Percentiles rank a stretch among this genome's conserved stretches.
These are phyloP conservation scores for Pugionium cornutum DNA, from an alignment of 345 rosid genomes.

Conservation along the genomic window DNA sequence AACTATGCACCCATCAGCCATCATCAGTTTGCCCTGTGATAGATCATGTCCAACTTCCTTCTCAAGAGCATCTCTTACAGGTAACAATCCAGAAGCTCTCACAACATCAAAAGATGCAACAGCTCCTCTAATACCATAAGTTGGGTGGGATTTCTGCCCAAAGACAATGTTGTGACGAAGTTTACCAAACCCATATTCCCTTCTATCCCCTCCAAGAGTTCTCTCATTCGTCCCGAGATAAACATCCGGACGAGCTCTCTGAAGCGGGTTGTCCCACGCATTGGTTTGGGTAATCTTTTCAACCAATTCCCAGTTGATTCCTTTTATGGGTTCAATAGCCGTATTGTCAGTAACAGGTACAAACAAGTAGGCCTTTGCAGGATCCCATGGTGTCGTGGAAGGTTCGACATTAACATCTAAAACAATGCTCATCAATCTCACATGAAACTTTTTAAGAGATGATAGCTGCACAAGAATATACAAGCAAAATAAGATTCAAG, in stretches of 20 bases:
- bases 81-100: constrained; percentile 88
- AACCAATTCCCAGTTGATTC: constrained; percentile 86
- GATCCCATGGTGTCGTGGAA: constrained; percentile 99
- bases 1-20: constrained; percentile 72
- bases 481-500: constrained; percentile 12
- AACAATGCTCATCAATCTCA: constrained; percentile 97
- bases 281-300: constrained; percentile 55
- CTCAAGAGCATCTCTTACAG: constrained; percentile 54
- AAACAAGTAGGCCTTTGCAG: constrained; percentile 95
- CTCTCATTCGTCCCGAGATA: constrained; percentile 98
- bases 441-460: constrained; percentile 88
- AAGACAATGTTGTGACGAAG: constrained; percentile 84
- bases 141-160: constrained; percentile 92
- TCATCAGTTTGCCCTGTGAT: constrained; percentile 59
- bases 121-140: constrained; percentile 98
- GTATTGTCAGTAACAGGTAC: constrained; percentile 82
- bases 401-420: constrained; percentile 99
- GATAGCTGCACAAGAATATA: constrained; percentile 68
- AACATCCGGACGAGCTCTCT: constrained; percentile 96
- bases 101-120: constrained; percentile 91
- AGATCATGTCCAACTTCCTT: constrained; percentile 44
- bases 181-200: constrained; percentile 97
- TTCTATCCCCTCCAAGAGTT: constrained; percentile 96
- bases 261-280: constrained; percentile 95
- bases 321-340: constrained; percentile 62